Conservation (phyloP, 169 alveolate genomes). For the Plasmodium fragile region DNA sequence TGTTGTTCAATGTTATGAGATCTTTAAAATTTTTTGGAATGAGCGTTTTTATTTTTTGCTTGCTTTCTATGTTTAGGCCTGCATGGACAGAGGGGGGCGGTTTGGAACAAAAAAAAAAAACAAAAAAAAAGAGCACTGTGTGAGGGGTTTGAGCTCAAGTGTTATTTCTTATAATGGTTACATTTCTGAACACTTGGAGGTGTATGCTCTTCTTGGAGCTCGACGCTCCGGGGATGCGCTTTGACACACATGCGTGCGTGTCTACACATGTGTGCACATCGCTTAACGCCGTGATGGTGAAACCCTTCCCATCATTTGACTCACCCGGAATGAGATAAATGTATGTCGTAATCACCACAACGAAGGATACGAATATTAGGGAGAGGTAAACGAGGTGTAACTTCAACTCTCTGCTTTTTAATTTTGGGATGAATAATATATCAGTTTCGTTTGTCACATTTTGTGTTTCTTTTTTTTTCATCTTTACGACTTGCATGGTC, state of each 20-base stretch:
- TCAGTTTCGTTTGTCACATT: slow-evolving; percentile 7
- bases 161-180: not conserved
- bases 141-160: not conserved
- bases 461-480: slow-evolving; percentile 44
- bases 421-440: not conserved
- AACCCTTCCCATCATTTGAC: not conserved
- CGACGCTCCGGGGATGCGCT: not conserved
- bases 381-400: slow-evolving; percentile 42
- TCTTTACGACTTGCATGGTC: slow-evolving; percentile 14
- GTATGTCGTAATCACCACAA: slow-evolving; percentile 17
- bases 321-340: slow-evolving; percentile 62
- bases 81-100: not conserved
- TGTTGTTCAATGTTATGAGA: slow-evolving; percentile 4
- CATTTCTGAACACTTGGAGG: not conserved
- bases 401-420: slow-evolving; percentile 38
- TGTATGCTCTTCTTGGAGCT: not conserved
- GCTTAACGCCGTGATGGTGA: not conserved
- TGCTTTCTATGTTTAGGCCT: slow-evolving; percentile 58
- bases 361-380: slow-evolving; percentile 20
- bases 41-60: slow-evolving; percentile 20
- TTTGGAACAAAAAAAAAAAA: not conserved
- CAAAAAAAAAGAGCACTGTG: not conserved
- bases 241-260: not conserved
- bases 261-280: not conserved
- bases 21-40: slow-evolving; percentile 66